A percentile compares a stretch with the other conserved stretches of the same genome.
These are phyloP conservation scores for Linum lewisii DNA, from an alignment of 345 rosid genomes.

Conservation along the genomic window DNA sequence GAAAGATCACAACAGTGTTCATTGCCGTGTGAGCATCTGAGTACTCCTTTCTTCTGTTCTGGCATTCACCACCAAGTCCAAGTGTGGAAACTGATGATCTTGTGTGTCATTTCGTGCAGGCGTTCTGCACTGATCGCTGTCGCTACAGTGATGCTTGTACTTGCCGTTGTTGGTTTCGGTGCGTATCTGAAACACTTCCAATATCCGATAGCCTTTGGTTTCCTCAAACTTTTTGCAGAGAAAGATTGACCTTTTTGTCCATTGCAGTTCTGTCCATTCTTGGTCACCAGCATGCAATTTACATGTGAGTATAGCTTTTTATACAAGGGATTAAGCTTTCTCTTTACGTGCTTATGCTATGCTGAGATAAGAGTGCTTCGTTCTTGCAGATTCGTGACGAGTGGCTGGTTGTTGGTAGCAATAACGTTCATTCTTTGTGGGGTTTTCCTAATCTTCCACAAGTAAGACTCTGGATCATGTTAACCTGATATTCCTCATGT, in stretches of 20 bases:
- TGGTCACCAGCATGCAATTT: constrained; percentile 64
- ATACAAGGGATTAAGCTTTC: background rate
- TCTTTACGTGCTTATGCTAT: background rate
- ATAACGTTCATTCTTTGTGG: constrained; percentile 81
- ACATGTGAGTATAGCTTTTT: constrained; percentile 42
- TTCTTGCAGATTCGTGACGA: constrained; percentile 56
- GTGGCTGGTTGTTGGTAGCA: constrained; percentile 90
- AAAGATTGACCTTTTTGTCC: constrained; percentile 6
- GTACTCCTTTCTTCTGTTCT: constrained; percentile 3
- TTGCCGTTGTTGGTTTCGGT: constrained; percentile 81
- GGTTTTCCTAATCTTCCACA: constrained; percentile 67
- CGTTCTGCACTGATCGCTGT: constrained; percentile 64
- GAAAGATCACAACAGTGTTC: constrained; percentile 56
- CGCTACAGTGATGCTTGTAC: constrained; percentile 77
- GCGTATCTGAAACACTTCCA: constrained; percentile 22
- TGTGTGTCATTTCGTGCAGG: constrained; percentile 36
- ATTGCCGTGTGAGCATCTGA: constrained; percentile 48
- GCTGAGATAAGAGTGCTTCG: background rate
- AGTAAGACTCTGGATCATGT: constrained; percentile 35
- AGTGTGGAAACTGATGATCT: constrained; percentile 4
- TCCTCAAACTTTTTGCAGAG: constrained; percentile 14
- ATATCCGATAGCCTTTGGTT: background rate
- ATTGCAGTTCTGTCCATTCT: constrained; percentile 61
- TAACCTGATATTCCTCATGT: background rate
- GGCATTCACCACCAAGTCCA: background rate